Percentiles rank a stretch among this genome's conserved stretches.
These are phyloP conservation scores for Neonectria neomacrospora DNA, from an alignment of 2,329 filamentous ascomycete species.

Conservation along the genomic window DNA sequence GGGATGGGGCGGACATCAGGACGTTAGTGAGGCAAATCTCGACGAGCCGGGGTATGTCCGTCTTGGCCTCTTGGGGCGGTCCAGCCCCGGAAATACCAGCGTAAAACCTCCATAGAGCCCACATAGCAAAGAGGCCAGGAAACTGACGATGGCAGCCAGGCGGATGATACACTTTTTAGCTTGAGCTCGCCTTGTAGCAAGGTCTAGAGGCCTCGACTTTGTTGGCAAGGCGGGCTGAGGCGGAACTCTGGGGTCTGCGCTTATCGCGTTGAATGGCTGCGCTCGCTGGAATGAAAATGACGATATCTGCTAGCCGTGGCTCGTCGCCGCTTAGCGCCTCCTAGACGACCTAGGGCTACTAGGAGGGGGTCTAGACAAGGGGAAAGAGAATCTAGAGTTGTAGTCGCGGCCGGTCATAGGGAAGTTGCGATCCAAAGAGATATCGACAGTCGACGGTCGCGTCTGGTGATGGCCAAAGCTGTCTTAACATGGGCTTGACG, in stretches of 20 bases:
- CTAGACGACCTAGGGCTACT: conserved; percentile 17
- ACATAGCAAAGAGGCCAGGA: neutral
- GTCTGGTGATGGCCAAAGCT: conserved; percentile 31
- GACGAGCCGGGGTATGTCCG: conserved; percentile 17
- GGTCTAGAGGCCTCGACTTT: conserved; percentile 8
- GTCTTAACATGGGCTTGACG: conserved; percentile 38
- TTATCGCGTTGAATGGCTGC: conserved; percentile 44
- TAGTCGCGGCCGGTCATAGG: conserved; percentile 18
- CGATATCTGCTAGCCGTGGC: conserved; percentile 29
- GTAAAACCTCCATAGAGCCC: conserved; percentile 2
- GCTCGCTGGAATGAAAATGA: conserved; percentile 32
- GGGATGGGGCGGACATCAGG: conserved; percentile 36
- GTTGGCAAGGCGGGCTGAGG: conserved; percentile 26
- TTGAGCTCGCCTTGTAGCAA: conserved; percentile 25
- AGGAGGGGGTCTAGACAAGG: conserved; percentile 19
- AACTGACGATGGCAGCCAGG: conserved; percentile 36
- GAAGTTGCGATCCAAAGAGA: conserved; percentile 3
- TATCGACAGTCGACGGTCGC: neutral
- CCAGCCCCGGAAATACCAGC: conserved; percentile 36
- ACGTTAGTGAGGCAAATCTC: conserved; percentile 38
- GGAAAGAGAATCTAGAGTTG: conserved; percentile 27
- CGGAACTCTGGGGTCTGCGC: conserved; percentile 43
- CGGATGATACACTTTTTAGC: conserved; percentile 28
- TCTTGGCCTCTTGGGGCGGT: conserved; percentile 21
- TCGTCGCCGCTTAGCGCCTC: conserved; percentile 29